These are phyloP conservation scores for Stagonosporopsis rhizophila DNA, from an alignment of 2,329 filamentous ascomycete species.

Conservation along the genomic window DNA sequence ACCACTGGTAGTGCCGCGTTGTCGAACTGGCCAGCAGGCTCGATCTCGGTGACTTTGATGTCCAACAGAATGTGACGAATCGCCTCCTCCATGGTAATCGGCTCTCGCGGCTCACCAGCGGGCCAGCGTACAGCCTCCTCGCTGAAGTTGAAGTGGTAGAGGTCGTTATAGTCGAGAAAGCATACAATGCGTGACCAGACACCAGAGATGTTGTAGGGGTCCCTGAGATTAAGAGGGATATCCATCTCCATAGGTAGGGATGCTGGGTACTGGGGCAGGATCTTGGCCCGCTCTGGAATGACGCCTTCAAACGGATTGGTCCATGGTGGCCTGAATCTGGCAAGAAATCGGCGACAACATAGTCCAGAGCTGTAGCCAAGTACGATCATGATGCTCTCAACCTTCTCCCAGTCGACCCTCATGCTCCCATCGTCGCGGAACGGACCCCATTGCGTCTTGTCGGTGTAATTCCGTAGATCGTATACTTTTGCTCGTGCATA, in stretches of 20 bases:
- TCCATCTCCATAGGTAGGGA: conserved; percentile 43
- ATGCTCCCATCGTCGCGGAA: conserved; percentile 69
- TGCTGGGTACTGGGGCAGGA: conserved; percentile 16
- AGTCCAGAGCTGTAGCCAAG: conserved; percentile 64
- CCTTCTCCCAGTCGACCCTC: conserved; percentile 78
- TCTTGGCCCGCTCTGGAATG: conserved; percentile 21
- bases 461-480: conserved; percentile 73
- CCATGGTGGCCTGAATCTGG: conserved; percentile 41
- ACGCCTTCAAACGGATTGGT: conserved; percentile 38
- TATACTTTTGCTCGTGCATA: conserved; percentile 75
- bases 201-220: conserved; percentile 75
- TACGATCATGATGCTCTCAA: conserved; percentile 76
- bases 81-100: conserved; percentile 70
- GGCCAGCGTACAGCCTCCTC: conserved; percentile 47
- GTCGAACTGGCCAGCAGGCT: conserved; percentile 65
- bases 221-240: conserved; percentile 59
- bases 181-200: conserved; percentile 69
- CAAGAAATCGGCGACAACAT: conserved; percentile 35
- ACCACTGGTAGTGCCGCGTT: conserved; percentile 68
- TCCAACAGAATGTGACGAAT: conserved; percentile 75
- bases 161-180: conserved; percentile 60
- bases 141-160: conserved; percentile 76
- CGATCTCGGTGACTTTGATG: conserved; percentile 66
- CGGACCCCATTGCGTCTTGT: conserved; percentile 71
- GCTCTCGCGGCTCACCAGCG: conserved; percentile 52